Conservation (phyloP, 345 rosid genomes). For the Pelargonium nanum region DNA sequence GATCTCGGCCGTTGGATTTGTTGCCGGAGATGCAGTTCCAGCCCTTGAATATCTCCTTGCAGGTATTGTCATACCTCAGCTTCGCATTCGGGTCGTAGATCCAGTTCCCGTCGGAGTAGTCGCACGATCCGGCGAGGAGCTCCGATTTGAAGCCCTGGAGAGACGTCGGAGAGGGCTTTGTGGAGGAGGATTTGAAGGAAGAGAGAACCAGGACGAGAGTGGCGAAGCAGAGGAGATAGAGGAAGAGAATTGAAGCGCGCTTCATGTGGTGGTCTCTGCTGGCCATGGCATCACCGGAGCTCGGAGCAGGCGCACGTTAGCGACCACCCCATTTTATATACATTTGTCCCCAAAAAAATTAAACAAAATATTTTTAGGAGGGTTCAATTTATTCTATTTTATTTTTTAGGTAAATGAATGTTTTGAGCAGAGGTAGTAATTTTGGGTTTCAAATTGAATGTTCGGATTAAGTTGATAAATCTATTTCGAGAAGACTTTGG, state of each 20-base stretch:
- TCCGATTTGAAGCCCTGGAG: constrained; percentile 7
- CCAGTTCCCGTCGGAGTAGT: constrained; percentile 69
- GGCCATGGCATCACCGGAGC: constrained; percentile 3
- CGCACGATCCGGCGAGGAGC: constrained; percentile 22
- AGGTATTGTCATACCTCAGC: constrained; percentile 39
- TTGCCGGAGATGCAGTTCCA: constrained; percentile 74
- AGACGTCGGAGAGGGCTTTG: constrained; percentile 13
- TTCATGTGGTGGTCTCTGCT: constrained; percentile 32
- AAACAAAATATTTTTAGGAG: too few species aligned
- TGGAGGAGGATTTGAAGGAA: constrained; percentile 23
- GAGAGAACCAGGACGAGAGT: constrained; percentile 38
- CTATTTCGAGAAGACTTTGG: too few species aligned
- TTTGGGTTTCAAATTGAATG: too few species aligned
- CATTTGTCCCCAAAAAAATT: too few species aligned
- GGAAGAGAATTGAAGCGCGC: constrained; percentile 45
- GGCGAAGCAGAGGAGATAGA: constrained; percentile 48
- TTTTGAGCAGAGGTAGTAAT: too few species aligned
- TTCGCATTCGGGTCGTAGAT: constrained; percentile 40
- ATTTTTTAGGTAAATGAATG: too few species aligned
- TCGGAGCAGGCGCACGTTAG: background rate
- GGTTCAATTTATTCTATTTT: too few species aligned
- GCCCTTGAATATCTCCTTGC: constrained; percentile 92
- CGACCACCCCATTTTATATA: background rate
- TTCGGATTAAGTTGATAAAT: too few species aligned
- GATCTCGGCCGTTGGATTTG: constrained; percentile 52